Conservation (phyloP, 2,329 filamentous ascomycete species). For the Hypoxylon sp. region DNA sequence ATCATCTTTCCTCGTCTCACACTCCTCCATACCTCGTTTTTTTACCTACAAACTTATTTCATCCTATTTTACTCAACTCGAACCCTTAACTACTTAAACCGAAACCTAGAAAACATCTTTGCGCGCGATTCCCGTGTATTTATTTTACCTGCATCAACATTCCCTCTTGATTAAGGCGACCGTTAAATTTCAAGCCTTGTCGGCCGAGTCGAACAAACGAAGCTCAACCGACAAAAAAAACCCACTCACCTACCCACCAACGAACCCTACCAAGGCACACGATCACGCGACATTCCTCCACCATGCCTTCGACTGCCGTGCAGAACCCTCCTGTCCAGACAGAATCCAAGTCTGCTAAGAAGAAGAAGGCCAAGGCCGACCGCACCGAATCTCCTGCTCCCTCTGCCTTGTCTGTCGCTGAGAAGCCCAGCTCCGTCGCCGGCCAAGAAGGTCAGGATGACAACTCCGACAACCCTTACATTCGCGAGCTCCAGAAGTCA, state of each 20-base stretch:
- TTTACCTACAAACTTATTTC: neutral
- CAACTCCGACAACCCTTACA: conserved; percentile 75
- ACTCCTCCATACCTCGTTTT: neutral
- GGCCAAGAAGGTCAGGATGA: conserved; percentile 67
- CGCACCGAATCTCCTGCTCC: conserved; percentile 65
- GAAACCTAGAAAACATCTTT: conserved; percentile 15
- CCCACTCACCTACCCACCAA: conserved; percentile 1
- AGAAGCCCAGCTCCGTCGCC: conserved; percentile 58
- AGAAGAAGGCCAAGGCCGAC: conserved; percentile 70
- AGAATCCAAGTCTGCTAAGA: conserved; percentile 72
- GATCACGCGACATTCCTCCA: conserved; percentile 33
- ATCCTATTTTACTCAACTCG: conserved; percentile 6
- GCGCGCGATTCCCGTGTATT: conserved; percentile 7
- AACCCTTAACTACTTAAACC: conserved; percentile 8
- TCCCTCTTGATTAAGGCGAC: no score
- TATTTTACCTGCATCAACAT: conserved; percentile 1
- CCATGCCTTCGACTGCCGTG: conserved; percentile 71
- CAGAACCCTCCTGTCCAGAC: conserved; percentile 69
- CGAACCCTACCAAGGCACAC: conserved; percentile 5
- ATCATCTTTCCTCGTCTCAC: conserved; percentile 8
- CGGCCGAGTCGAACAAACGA: conserved; percentile 17
- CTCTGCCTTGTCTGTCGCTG: conserved; percentile 57
- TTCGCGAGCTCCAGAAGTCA: conserved; percentile 92
- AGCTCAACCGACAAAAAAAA: conserved; percentile 7
- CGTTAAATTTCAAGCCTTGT: no score